Conservation (phyloP, 495 filamentous ascomycete species). For the Parathielavia hyrcaniae region DNA sequence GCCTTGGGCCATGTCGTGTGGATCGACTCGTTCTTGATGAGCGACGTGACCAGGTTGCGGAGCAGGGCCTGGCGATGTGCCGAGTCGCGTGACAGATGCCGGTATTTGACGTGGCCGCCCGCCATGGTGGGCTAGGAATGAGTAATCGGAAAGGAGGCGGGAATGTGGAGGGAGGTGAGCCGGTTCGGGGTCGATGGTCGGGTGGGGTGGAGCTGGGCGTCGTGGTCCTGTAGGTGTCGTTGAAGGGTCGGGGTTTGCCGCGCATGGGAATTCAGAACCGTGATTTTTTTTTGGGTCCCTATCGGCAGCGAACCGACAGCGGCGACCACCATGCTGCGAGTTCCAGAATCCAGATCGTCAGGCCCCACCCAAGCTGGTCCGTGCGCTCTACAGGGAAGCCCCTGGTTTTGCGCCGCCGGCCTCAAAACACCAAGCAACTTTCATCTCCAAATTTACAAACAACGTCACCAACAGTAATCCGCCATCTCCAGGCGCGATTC, state of each 20-base stretch:
- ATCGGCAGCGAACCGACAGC: no score
- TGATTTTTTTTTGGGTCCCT: not conserved
- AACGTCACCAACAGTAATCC: no score
- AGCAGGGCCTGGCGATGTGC: conserved; percentile 87
- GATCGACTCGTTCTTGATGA: conserved; percentile 87
- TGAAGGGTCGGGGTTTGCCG: not conserved
- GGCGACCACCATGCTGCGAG: not conserved
- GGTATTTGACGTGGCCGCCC: conserved; percentile 75
- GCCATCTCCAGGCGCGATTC: no score
- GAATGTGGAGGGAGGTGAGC: not conserved
- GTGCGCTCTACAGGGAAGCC: no score
- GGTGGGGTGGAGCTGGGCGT: not conserved
- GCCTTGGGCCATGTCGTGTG: conserved; percentile 93
- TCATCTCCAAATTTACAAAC: no score
- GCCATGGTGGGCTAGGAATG: conserved; percentile 66
- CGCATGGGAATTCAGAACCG: not conserved
- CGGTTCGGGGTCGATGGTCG: not conserved
- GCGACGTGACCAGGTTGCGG: conserved; percentile 92
- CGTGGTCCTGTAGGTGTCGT: not conserved
- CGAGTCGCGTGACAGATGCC: conserved; percentile 74
- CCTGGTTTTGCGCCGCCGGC: no score
- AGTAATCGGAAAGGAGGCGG: no score
- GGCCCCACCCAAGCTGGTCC: not conserved
- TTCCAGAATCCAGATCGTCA: not conserved
- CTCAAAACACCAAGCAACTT: no score